Evolutionary conservation across 257 asterid species (phyloP).

Genomic region (Solanum phureja): DNA sequence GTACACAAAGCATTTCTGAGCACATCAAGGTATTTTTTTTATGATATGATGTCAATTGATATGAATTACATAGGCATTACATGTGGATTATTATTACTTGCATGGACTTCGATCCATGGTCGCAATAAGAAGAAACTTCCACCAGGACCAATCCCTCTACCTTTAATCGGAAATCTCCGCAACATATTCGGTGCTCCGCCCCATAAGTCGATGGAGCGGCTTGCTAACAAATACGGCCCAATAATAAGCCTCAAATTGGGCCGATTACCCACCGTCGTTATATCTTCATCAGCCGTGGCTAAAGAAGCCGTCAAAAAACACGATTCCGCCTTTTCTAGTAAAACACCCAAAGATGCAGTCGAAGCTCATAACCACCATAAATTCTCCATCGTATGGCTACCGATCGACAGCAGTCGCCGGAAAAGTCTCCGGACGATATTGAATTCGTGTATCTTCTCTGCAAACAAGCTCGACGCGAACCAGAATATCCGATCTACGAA

Average conservation of each 20-base stretch:
- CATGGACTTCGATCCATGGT: neutral
- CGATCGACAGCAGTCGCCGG: slow-evolving; percentile 42
- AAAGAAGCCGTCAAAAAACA: slow-evolving; percentile 56
- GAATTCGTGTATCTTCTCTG: slow-evolving; percentile 51
- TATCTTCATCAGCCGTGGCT: slow-evolving; percentile 54
- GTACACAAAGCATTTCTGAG: neutral
- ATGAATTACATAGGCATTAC: neutral
- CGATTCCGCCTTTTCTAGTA: slow-evolving; percentile 46
- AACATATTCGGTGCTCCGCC: slow-evolving; percentile 57
- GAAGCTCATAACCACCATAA: slow-evolving; percentile 52
- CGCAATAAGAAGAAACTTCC: slow-evolving; percentile 26
- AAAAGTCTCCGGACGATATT: slow-evolving; percentile 48
- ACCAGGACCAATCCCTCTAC: slow-evolving; percentile 72
- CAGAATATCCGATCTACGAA: slow-evolving; percentile 31
- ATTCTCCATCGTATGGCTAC: slow-evolving; percentile 65
- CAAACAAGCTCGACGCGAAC: slow-evolving; percentile 50
- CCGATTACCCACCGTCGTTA: slow-evolving; percentile 35
- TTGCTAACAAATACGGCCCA: slow-evolving; percentile 58
- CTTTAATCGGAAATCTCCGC: slow-evolving; percentile 58
- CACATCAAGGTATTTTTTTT: neutral
- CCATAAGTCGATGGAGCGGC: slow-evolving; percentile 46
- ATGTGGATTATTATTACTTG: neutral
- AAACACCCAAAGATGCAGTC: slow-evolving; percentile 40
- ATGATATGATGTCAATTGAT: neutral
- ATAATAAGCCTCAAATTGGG: slow-evolving; percentile 59